These are phyloP conservation scores for Rhododendron mucronatum DNA, from an alignment of 148 eudicot genomes.

Conservation along the genomic window DNA sequence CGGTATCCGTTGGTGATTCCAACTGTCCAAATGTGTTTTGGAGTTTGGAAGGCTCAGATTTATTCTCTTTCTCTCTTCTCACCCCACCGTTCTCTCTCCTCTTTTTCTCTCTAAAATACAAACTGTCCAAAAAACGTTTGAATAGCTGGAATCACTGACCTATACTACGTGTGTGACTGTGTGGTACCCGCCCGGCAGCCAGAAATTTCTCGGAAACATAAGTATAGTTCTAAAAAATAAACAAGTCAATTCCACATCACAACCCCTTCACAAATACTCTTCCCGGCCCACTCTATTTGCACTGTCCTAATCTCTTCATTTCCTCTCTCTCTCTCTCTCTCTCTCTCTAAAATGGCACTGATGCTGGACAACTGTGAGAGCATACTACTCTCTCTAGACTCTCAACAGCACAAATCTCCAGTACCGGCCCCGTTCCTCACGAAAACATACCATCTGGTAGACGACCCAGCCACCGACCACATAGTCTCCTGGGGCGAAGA, in stretches of 20 bases:
- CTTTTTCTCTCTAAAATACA: no score
- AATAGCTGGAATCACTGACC: no score
- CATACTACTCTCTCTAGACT: constrained; percentile 55
- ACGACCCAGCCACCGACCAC: constrained; percentile 45
- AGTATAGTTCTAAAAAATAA: not conserved
- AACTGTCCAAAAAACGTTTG: no score
- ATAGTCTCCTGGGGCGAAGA: constrained; percentile 65
- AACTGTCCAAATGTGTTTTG: no score
- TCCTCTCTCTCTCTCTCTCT: not conserved
- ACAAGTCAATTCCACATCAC: not conserved
- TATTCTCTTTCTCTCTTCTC: no score
- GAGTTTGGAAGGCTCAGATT: no score
- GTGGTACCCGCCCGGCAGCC: no score
- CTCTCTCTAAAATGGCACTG: constrained; percentile 42
- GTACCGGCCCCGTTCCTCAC: constrained; percentile 67
- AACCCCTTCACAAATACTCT: not conserved
- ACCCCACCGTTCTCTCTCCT: no score
- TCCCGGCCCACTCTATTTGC: not conserved
- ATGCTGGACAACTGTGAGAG: constrained; percentile 70
- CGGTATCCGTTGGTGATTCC: no score
- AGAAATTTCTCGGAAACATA: no score
- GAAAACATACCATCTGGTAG: constrained; percentile 56
- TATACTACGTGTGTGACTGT: no score
- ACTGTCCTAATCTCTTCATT: not conserved
- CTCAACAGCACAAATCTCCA: constrained; percentile 32